Conservation (phyloP, 139 green algal species). For the Volvox africanus region DNA sequence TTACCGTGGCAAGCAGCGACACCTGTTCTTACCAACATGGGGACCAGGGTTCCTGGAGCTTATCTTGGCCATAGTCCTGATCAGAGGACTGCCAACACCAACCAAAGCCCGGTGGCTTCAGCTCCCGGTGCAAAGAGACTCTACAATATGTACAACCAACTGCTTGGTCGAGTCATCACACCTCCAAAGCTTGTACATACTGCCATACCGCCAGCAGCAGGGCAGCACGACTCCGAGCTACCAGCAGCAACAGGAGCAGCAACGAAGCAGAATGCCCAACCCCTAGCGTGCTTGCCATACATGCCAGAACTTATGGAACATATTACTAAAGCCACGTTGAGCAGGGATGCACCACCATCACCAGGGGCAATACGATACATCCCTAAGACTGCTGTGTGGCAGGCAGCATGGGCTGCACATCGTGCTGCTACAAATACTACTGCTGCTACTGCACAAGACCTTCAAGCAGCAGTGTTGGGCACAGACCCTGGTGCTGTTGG, state of each 20-base stretch:
- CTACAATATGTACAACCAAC: not conserved
- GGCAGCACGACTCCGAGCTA: too few relatives aligned
- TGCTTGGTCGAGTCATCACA: not conserved
- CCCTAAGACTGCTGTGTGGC: slow-evolving; percentile 5
- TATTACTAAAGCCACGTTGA: not conserved
- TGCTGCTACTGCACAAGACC: too few relatives aligned
- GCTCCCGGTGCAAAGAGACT: not conserved
- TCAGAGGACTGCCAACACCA: not conserved
- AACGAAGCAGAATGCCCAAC: not conserved
- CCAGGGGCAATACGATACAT: not conserved
- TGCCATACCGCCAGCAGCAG: not conserved
- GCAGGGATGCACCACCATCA: not conserved
- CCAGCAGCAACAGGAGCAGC: not conserved
- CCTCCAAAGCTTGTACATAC: not conserved
- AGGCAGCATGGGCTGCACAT: not conserved
- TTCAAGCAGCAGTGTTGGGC: too few relatives aligned
- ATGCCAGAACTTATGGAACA: not conserved
- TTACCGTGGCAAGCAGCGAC: not conserved
- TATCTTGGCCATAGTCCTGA: not conserved
- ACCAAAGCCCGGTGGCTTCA: too few relatives aligned
- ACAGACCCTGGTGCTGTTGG: too few relatives aligned
- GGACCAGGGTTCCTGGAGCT: not conserved
- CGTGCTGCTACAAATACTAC: not conserved
- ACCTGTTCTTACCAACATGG: not conserved
- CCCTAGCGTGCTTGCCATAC: not conserved